phyloP scores from a whole-genome alignment of 2,329 filamentous ascomycete species.

The Xylaria arbuscula region DNA sequence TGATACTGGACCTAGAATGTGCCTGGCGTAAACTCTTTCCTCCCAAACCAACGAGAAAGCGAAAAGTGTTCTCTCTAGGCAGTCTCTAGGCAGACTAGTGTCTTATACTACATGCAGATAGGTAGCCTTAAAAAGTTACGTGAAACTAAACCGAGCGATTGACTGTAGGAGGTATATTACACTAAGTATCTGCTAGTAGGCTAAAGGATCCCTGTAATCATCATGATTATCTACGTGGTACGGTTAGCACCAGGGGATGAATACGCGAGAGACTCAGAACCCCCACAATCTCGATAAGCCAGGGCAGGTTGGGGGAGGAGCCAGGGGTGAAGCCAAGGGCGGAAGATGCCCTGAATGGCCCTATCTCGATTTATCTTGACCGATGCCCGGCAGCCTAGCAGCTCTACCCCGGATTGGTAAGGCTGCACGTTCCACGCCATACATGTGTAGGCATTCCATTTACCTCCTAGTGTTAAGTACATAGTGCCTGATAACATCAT shows the following conservation, averaged over 20 bases:
- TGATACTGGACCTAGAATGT: slow-evolving; percentile 4
- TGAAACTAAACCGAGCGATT: not conserved
- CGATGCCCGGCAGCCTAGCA: slow-evolving; percentile 8
- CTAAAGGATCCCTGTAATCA: slow-evolving; percentile 8
- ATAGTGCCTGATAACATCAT: not conserved
- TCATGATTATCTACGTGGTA: not conserved
- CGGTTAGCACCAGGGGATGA: not conserved
- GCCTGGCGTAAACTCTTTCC: slow-evolving; percentile 23
- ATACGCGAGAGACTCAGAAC: slow-evolving; percentile 12
- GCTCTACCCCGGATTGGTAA: slow-evolving; percentile 10
- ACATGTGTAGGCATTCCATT: too few species aligned
- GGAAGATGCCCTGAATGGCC: not conserved
- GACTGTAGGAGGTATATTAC: not conserved
- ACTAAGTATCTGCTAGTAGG: not conserved
- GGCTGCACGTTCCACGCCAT: too few species aligned
- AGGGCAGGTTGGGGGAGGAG: not conserved
- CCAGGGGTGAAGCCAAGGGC: not conserved
- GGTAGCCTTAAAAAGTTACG: not conserved
- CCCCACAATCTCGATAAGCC: slow-evolving; percentile 21
- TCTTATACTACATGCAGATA: not conserved
- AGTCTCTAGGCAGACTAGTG: slow-evolving; percentile 9
- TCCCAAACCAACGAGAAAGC: slow-evolving; percentile 34
- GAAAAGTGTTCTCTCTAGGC: slow-evolving; percentile 40
- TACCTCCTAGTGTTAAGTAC: too few species aligned
- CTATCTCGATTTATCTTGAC: not conserved